Conservation (phyloP, 2,329 filamentous ascomycete species). For the Colletotrichum theobromicola region DNA sequence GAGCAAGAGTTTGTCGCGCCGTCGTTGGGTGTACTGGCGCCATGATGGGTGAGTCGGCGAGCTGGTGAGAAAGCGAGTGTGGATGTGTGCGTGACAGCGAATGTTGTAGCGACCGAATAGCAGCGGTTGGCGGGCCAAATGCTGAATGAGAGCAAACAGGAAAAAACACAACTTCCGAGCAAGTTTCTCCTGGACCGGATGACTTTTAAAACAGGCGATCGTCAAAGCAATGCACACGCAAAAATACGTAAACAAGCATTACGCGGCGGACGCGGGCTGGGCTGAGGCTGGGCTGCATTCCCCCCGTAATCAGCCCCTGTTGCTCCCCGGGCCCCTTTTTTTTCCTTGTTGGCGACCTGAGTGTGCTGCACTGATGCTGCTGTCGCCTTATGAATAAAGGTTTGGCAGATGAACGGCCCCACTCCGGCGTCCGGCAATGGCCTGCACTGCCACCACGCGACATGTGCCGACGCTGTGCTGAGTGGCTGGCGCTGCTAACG, state of each 20-base stretch:
- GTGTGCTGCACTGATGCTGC: constrained; percentile 3
- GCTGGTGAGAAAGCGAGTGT: background rate
- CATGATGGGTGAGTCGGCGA: background rate
- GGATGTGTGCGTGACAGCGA: background rate
- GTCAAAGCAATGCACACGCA: background rate
- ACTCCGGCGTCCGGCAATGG: background rate
- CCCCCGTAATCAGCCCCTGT: background rate
- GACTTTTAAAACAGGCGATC: background rate
- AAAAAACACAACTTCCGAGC: background rate
- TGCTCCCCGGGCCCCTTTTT: background rate
- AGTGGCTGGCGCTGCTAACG: background rate
- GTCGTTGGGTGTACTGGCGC: constrained; percentile 13
- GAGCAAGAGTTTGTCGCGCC: constrained; percentile 12
- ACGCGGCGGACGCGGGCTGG: constrained; percentile 17
- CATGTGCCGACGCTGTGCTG: background rate
- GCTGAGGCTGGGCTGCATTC: constrained; percentile 20
- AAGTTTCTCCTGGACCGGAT: background rate
- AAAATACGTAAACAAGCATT: constrained; percentile 14
- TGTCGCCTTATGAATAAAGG: background rate
- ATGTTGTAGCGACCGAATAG: background rate
- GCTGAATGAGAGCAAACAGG: background rate
- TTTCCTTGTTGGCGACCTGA: background rate
- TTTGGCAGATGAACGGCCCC: constrained; percentile 8
- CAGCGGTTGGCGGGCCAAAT: background rate
- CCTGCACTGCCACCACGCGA: constrained; percentile 8